Base-by-base conservation (phyloP, 2,329 filamentous ascomycete species). In the Iodosphaeria phyllophila region DNA sequence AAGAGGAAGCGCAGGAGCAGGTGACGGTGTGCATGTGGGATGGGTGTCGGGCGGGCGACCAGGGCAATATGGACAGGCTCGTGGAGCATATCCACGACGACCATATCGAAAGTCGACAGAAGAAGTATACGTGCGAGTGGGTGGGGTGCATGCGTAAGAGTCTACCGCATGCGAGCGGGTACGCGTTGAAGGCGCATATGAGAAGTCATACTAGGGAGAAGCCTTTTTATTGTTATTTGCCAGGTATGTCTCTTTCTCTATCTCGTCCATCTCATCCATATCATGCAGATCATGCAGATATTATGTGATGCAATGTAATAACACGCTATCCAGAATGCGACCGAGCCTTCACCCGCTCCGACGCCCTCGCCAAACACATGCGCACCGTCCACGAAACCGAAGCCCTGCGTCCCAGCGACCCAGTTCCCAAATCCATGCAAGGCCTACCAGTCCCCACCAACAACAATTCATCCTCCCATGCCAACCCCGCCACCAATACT, bases 111-210 rank as follows among this genome's bases (percentile, higher is more conserved):
- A 80, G 74, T 32, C 70, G 84, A 27, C 79, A 89, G 54, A 92
- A 92, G 54, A 92, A 89, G 49, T 95, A 95, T 47, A 83, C 80
- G n/a, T 98, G 89, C 52, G 86, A 95, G 52, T 98, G 89, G 89
- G 70, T 67, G 30, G 86, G 86, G 36, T 98, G 89, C 47, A 64
- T 62, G 26, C 59, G 84, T 32, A 95, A 92, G 54, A 82, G 83
- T 30, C 71, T 89, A 50, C 73, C 80, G 11, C 89, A 98, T 51
- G 86, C 86, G 2, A 92, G 83, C 41, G 89, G 82, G 3, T 98
- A 98, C 52, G 89, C 89, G 4, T 56, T 98, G 34, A 84, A 92
- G 47, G 89, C 89, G 7, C 89, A 98, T 44, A 92, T 98, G 84
- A 65, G 89, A 38, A 93, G 84, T 46, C 89, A 98, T 48, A 98